Evolutionary conservation across 1,284 basidiomycete species (phyloP), one percentile per base, ranked within the genome.

Genomic region (Schizophyllum commune): DNA sequence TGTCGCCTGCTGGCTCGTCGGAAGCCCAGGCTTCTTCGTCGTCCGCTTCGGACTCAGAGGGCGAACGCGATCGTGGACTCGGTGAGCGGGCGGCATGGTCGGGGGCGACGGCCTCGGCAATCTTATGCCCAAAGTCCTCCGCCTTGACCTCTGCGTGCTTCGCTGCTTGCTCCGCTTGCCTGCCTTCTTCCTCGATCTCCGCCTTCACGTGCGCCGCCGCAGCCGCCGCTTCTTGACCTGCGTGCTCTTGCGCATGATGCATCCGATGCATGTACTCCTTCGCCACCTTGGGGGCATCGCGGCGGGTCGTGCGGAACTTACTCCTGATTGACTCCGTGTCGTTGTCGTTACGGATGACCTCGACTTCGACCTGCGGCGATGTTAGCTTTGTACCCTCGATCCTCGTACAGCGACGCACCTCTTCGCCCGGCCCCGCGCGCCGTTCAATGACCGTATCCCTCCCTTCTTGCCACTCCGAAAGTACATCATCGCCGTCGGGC

Each of bases 391-490:
- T 59, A 51, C 55, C 33, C 57, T 6, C 21, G 34, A 58, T 33
- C 32, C 57, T 57, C 56, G 60, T 20, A 61, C 59, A 61, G 52
- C 66, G 57, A 70, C 84, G 57, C 63, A 89, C 88, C 76, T 91
- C 89, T 60, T 83, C 83, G 6, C 83, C 83, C n/a, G 81, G 79
- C 0, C 79, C 79, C 1, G 65, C 66, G 27, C 78, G 77, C 55
- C 81, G 76, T 72, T 92, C 91, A 61, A 90, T 78, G 52, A 95
- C 72, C 51, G 79, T 76, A 69, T 91, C 80, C 47, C 78, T 73
- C 3, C 91, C 91, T 70, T 93, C 89, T 66, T 78, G 76, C 82
- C 88, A 92, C 68, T 89, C 84, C 32, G 76, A 71, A 15, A 76
- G 61, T 13, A 68, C 65, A 55, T 79, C 79, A 4, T 64, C 69